phyloP scores from a whole-genome alignment of 805 yeast species.

The Pichia eremophila region DNA sequence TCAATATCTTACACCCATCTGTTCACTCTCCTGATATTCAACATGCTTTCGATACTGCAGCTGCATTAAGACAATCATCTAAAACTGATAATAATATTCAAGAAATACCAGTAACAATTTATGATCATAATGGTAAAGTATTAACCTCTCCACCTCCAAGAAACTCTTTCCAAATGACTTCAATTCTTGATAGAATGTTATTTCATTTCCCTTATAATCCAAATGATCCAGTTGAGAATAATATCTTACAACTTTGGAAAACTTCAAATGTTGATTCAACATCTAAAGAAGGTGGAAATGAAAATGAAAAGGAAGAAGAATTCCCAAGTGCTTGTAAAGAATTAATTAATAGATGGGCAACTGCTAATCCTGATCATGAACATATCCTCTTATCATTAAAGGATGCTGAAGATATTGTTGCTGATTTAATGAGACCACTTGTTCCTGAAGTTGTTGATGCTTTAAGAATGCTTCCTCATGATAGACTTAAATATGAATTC shows the following conservation, averaged over 20 bases:
- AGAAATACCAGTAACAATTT: neutral
- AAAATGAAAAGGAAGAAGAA: slow-evolving; percentile 6
- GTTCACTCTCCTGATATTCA: slow-evolving; percentile 2
- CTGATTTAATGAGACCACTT: slow-evolving; percentile 20
- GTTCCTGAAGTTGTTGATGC: slow-evolving; percentile 47
- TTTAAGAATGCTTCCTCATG: slow-evolving; percentile 41
- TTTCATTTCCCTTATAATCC: slow-evolving; percentile 23
- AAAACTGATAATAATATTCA: neutral
- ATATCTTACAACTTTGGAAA: slow-evolving; percentile 25
- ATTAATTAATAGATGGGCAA: slow-evolving; percentile 27
- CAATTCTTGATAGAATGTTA: slow-evolving; percentile 22
- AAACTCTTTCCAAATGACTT: slow-evolving; percentile 21
- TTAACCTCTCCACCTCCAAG: slow-evolving; percentile 16
- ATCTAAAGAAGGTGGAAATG: too few species aligned
- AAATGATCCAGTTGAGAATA: slow-evolving; percentile 20
- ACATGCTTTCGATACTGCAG: slow-evolving; percentile 4
- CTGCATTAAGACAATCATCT: neutral
- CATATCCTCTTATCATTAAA: slow-evolving; percentile 19
- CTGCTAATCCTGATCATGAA: slow-evolving; percentile 22
- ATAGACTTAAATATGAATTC: slow-evolving; percentile 42
- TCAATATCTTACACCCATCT: slow-evolving; percentile 2
- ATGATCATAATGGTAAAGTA: slow-evolving; percentile 3
- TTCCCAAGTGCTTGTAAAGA: slow-evolving; percentile 21
- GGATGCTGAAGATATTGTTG: slow-evolving; percentile 24
- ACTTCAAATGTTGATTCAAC: slow-evolving; percentile 1